A percentile compares a stretch with the other conserved stretches of the same genome.
phyloP scores from a whole-genome alignment of 371 early-diverging fungal genomes.

The Parasitella parasitica region DNA sequence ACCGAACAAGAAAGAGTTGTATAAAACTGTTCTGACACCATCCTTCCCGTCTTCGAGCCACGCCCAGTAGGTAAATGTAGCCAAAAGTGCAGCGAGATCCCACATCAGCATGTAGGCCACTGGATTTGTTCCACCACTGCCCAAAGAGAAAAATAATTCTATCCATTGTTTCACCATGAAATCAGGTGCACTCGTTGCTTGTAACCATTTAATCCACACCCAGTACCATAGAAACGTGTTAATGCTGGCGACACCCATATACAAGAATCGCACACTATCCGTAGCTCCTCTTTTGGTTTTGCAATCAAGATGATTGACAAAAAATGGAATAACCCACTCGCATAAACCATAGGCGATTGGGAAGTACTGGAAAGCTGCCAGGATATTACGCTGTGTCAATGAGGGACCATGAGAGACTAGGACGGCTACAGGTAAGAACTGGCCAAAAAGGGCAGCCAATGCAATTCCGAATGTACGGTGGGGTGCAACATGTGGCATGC shows the following conservation, averaged over 20 bases:
- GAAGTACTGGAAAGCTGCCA: slow-evolving; percentile 9
- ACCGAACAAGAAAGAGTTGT: background rate
- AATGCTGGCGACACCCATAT: slow-evolving; percentile 6
- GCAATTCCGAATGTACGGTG: slow-evolving; percentile 1
- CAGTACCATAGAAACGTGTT: slow-evolving; percentile 6
- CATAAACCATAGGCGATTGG: background rate
- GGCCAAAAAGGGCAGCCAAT: slow-evolving; percentile 4
- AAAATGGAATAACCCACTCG: slow-evolving; percentile 1
- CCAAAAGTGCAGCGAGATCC: slow-evolving; percentile 4
- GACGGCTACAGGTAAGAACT: slow-evolving; percentile 8
- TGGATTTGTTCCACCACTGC: background rate
- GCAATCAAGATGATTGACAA: background rate
- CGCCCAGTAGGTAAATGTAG: slow-evolving; percentile 9
- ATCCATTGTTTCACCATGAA: slow-evolving; percentile 10
- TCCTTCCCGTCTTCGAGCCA: slow-evolving; percentile 8
- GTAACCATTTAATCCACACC: slow-evolving; percentile 17
- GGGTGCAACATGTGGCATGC: background rate
- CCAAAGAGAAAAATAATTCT: slow-evolving; percentile 7
- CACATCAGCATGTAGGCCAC: slow-evolving; percentile 14
- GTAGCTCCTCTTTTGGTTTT: background rate
- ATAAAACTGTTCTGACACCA: background rate
- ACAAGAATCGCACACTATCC: background rate
- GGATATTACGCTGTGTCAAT: background rate
- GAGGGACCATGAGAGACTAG: slow-evolving; percentile 5
- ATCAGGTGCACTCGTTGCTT: background rate